phyloP scores from a whole-genome alignment of 1,284 basidiomycete species.

The Sanghuangporus weigelae region DNA sequence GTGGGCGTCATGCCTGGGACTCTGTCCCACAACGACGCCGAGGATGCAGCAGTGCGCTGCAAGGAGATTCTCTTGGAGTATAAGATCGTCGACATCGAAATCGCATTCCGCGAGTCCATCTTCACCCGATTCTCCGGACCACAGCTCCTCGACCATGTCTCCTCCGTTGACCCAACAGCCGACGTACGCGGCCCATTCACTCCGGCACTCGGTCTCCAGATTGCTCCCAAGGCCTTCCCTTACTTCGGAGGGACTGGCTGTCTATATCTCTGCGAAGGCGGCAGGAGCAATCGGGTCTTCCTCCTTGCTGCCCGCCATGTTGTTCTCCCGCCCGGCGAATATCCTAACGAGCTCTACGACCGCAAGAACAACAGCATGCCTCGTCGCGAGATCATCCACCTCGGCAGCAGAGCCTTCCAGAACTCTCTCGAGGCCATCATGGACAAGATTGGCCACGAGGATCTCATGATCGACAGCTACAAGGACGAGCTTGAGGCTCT shows the following conservation, averaged over 20 bases:
- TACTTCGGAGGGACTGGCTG: conserved; percentile 31
- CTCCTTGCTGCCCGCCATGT: conserved; percentile 36
- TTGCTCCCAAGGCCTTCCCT: conserved; percentile 24
- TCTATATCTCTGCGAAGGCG: conserved; percentile 35
- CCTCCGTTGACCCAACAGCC: conserved; percentile 20
- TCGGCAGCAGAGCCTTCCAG: conserved; percentile 29
- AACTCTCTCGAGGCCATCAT: conserved; percentile 29
- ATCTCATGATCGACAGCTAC: conserved; percentile 10
- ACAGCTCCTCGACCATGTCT: conserved; percentile 24
- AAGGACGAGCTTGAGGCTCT: conserved; percentile 20
- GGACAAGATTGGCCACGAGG: conserved; percentile 19
- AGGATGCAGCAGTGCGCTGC: conserved; percentile 32
- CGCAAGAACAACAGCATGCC: conserved; percentile 25
- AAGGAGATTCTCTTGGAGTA: conserved; percentile 30
- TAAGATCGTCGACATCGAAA: conserved; percentile 30
- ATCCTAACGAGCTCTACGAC: background rate
- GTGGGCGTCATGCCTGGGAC: conserved; percentile 32
- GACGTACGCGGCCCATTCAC: conserved; percentile 28
- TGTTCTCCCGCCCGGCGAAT: conserved; percentile 20
- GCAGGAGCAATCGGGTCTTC: conserved; percentile 32
- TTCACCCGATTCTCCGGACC: conserved; percentile 22
- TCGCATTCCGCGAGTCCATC: conserved; percentile 37
- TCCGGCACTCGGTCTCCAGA: conserved; percentile 28
- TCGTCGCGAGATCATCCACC: conserved; percentile 26
- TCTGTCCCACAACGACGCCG: conserved; percentile 30